Evolutionary conservation across 2,329 filamentous ascomycete genomes (phyloP), one percentile per base, ranked within the genome.

Genomic region (Teratosphaeria pseudoeucalypti): DNA sequence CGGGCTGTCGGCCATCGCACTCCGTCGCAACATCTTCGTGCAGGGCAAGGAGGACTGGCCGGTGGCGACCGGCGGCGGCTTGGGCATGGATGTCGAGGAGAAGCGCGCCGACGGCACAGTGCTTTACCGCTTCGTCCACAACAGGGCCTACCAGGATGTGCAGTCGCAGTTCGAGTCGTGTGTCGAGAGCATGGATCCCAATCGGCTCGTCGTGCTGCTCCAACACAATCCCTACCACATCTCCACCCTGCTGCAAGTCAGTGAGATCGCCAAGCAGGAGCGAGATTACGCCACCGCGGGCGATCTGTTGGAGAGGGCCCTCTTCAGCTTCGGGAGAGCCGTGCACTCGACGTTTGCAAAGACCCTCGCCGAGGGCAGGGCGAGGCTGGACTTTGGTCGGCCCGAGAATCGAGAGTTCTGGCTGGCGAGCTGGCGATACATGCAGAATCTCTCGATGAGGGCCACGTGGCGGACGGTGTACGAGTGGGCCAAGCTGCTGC

Each of bases 401-500:
- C 86, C 88, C 0, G 92, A 95, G 72, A 97, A 97, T 72, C 83
- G 94, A 52, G 92, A 97, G 72, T 85, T 99, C 64, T 96, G 89
- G 86, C 83, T 97, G 39, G 89, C 90, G 1, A 89, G 86, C 9
- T 95, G 91, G 79, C 85, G 92, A 65, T 96, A 96, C 68, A 87
- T 97, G 67, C 84, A 83, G 66, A 94, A 90, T 65, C 79, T 99
- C 26, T 82, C 90, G 16, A 86, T 90, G 75, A 92, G 95, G 67
- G 91, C 92, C n/a, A 96, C 92, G 1, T 96, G 90, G 79, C 83
- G 91, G 54, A 97, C 94, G 0, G 90, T 91, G 0, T 85, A 95
- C 55, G 94, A 97, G 73, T 99, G 94, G 92, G 83, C 89, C 6
- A 96, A 94, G 75, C 76, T 97, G 6, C 78, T 96, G 10, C 80